Base-by-base conservation (phyloP, 768 basidiomycete genomes). In the Auriscalpium microsporum region DNA sequence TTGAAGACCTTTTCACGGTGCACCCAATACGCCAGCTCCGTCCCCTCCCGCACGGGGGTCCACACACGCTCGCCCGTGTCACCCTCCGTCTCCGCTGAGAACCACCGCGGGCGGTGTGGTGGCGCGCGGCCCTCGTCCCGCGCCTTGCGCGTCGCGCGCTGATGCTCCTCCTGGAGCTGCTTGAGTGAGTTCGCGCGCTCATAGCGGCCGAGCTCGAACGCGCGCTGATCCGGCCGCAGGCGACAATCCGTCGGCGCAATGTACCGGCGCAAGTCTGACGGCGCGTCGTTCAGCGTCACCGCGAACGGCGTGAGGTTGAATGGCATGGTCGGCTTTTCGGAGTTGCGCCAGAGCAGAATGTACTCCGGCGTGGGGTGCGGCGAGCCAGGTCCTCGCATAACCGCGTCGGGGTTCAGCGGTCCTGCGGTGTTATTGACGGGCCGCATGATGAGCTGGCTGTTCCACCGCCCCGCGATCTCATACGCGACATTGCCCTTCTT, bases 291-390 rank as follows among this genome's bases (percentile, higher is more conserved):
- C 57, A 96, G 74, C 0, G 92, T 91, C 58, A 96, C 82, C 1
- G 95, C 94, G 67, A 87, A 98, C 0, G 94, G 94, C 0, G 94
- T 95, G 19, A 98, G 79, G 69, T 96, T 96, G 77, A 97, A 98
- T 0, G 94, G 95, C 10, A 87, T 83, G 0, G 75, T 72, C 0
- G 77, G 76, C 65, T 96, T 96, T 54, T 83, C 82, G 19, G 91
- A 91, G 71, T 97, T 98, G 57, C 90, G 78, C 94, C 94, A 98
- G 2, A 97, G 78, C 0, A 95, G 77, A 56, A 94, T 78, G 68
- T 89, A 90, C 63, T 91, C 87, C 13, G 81, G 80, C 44, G 79
- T 69, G n/a, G 74, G 69, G 37, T 68, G 66, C 13, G 78, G 68
- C 4, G 76, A 74, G 47, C 65, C 58, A 45, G 78, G 73, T 35